Evolutionary conservation across 345 rosid species (phyloP), one percentile per base, ranked within the genome.

Genomic region (Salix exigua): DNA sequence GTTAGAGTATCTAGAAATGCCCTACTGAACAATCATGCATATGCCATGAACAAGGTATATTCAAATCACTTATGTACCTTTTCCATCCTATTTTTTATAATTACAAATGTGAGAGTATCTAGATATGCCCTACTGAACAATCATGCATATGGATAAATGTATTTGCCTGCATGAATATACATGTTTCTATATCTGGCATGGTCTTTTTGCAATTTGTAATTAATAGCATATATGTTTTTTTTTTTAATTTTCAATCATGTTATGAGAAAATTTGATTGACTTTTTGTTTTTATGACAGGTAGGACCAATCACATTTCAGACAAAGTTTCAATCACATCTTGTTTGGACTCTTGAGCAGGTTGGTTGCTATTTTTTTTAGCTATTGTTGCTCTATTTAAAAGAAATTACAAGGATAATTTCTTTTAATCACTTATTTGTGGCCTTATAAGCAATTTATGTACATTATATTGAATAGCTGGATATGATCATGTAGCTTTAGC

Each of bases 261-360:
- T 6, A 64, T 33, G 21, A 4, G 28, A 66, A n/a, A 16, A 19
- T 80, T 35, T 48, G 19, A 28, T 17, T 68, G 18, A 55, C 70
- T 81, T 62, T 35, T 11, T 62, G 0, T 80, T 66, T 30, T 23
- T 79, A 46, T 30, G 74, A 73, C 88, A 96, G 99, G 96, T 89
- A 25, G 91, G 88, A 71, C 98, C 95, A 70, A 74, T 89, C 81
- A 92, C 97, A 68, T 96, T 89, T 75, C 82, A 91, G 81, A 90
- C 97, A 6, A 94, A 87, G 75, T 94, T 90, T 79, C 98, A 88
- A 92, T 89, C 92, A 33, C 94, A 91, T 81, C 97, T 93, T 84
- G 86, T 91, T 74, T 92, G 97, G 97, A 82, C 90, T 12, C 90
- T 96, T 64, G 98, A 96, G 78, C 94, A 92, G 99, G 99, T 96